Base-by-base conservation (phyloP, 2,329 filamentous ascomycete genomes). In the Apiospora malaysiana region DNA sequence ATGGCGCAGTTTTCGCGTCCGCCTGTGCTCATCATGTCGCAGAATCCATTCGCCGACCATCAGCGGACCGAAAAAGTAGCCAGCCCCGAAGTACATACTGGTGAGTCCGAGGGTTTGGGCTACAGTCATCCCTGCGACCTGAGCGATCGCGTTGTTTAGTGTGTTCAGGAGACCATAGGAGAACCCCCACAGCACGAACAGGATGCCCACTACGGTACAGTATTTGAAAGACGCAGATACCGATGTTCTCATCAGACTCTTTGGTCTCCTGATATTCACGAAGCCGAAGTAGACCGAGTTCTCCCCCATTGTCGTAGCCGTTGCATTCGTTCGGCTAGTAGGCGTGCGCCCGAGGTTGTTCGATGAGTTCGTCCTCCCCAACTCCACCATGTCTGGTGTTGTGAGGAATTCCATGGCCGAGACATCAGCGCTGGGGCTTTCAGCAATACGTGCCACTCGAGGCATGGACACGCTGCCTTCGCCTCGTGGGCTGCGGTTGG, bases 111-210 rank as follows among this genome's bases (percentile, higher is more conserved):
- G 82, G 0, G 88, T 91, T 79, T 94, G 86, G 8, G 88, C 86
- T 0, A 85, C 80, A 0, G 85, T 87, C 85, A 92, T 91, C 27
- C 87, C 77, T 18, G 91, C 87, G 7, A 94, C 87, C 16, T 81
- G 78, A 46, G 91, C 89, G 69, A 94, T 91, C 32, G 90, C 89
- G 25, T 86, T 87, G 78, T 97, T 97, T 40, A 98, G 87, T 0
- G 91, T 92, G 76, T 96, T 94, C 7, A 97, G 85, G 1, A 97
- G 86, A 0, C 95, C 95, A 76, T 97, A 97, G 0, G 94, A 94
- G 71, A 97, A 92, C 0, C 95, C 95, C 94, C 94, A 97, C 2
- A 97, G 84, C 74, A 97, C 90, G 82, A 97, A 97, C 0, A 97
- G 84, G 8, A 95, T 87, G 0, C 93, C 93, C 27, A 97, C 94